These are phyloP conservation scores for Tolypocladium endophyticum DNA, from an alignment of 2,329 filamentous ascomycete species.

Conservation along the genomic window DNA sequence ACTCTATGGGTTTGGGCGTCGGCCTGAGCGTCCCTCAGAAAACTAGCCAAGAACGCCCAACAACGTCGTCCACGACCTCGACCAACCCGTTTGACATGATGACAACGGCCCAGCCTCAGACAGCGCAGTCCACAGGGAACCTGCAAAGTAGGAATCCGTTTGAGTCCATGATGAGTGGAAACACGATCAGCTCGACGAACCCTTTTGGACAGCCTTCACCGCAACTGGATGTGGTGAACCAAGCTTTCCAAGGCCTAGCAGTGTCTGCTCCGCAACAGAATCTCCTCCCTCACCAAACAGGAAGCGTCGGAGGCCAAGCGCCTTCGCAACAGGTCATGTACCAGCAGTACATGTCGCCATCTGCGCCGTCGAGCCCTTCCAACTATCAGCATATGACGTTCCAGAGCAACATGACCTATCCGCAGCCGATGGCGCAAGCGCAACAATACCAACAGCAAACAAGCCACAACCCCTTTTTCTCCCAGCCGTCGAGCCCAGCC, in stretches of 20 bases:
- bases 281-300: constrained; percentile 67
- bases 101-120: constrained; percentile 44
- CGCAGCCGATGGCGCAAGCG: constrained; percentile 20
- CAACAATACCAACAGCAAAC: constrained; percentile 25
- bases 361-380: constrained; percentile 28
- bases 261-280: constrained; percentile 45
- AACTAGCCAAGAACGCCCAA: constrained; percentile 20
- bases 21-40: constrained; percentile 21
- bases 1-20: constrained; percentile 17
- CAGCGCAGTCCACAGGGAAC: constrained; percentile 54
- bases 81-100: constrained; percentile 61
- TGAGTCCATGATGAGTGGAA: constrained; percentile 25
- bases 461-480: constrained; percentile 43
- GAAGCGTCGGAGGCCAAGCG: constrained; percentile 40
- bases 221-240: constrained; percentile 37
- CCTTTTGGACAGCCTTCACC: constrained; percentile 51
- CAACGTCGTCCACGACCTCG: constrained; percentile 35
- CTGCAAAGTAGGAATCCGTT: constrained; percentile 49
- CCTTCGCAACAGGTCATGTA: constrained; percentile 28
- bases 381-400: constrained; percentile 28
- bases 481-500: constrained; percentile 21
- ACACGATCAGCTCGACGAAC: constrained; percentile 41
- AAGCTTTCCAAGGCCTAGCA: constrained; percentile 67
- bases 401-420: constrained; percentile 32
- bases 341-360: constrained; percentile 32